A percentile compares a stretch with the other conserved stretches of the same genome.
These are phyloP conservation scores for Metahyphopichia silvanorum DNA, from an alignment of 805 yeast genomes.

Conservation along the genomic window DNA sequence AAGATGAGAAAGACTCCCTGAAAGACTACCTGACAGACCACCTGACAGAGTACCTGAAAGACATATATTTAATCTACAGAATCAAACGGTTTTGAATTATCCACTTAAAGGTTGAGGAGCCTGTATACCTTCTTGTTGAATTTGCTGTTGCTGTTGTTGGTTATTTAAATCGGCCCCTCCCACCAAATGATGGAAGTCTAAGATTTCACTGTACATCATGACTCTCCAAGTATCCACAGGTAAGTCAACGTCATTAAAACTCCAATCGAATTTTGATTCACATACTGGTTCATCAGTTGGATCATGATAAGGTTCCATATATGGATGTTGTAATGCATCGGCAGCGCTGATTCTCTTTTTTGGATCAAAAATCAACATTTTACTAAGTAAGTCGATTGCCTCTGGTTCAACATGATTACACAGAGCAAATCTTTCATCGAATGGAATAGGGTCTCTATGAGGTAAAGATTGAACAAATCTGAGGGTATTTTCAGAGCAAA, in stretches of 20 bases:
- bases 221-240: conserved; percentile 99
- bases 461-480: conserved; percentile 94
- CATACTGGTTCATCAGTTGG: conserved; percentile 97
- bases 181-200: conserved; percentile 92
- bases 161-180: conserved; percentile 26
- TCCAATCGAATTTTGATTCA: conserved; percentile 92
- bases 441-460: conserved; percentile 86
- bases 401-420: conserved; percentile 65
- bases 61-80: no score
- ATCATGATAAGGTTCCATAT: conserved; percentile 93
- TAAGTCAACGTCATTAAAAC: conserved; percentile 94
- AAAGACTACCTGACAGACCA: no score
- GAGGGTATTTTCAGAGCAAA: conserved; percentile 91
- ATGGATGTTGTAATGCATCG: conserved; percentile 85
- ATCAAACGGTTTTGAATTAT: conserved; percentile 4
- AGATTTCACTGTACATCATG: conserved; percentile 97
- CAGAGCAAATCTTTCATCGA: conserved; percentile 73
- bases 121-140: conserved; percentile 25
- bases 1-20: no score
- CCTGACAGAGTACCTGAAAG: no score
- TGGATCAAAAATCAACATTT: conserved; percentile 94
- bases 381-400: conserved; percentile 82
- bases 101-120: no score
- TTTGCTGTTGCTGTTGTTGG: conserved; percentile 14
- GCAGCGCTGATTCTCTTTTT: conserved; percentile 91